Evolutionary conservation across 75 land plant genomes (phyloP).

Genomic region (Cupressus sempervirens): DNA sequence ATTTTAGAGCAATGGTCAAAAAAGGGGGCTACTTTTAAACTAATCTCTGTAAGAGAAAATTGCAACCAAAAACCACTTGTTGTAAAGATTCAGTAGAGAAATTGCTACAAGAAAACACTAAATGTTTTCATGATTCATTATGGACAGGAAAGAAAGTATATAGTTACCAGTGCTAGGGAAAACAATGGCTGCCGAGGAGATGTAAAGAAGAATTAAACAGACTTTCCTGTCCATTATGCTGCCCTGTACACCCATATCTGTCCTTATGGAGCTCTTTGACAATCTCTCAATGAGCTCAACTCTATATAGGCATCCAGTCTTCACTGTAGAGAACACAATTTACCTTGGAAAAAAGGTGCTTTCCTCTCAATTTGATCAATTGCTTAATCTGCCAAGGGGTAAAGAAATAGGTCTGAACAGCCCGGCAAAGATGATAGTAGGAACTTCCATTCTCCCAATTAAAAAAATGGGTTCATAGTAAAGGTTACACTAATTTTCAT

Average conservation of each 20-base stretch:
- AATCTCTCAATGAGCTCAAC: background rate
- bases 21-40: background rate
- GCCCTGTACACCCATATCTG: background rate
- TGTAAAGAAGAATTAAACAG: background rate
- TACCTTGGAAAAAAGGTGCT: background rate
- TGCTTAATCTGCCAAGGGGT: background rate
- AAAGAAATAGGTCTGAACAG: background rate
- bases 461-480: background rate
- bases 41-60: background rate
- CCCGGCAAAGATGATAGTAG: background rate
- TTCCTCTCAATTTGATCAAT: background rate
- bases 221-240: slow-evolving; percentile 1
- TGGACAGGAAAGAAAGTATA: background rate
- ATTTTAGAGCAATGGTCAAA: background rate
- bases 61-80: background rate
- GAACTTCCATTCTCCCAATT: background rate
- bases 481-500: background rate
- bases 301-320: slow-evolving; percentile 3
- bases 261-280: background rate
- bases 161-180: background rate
- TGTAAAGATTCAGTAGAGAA: background rate
- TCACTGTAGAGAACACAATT: background rate
- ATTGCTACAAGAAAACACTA: background rate
- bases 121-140: background rate
- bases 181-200: slow-evolving; percentile 2